phyloP scores from a whole-genome alignment of 176 grass and related monocot genomes.

The Paspalum notatum region DNA sequence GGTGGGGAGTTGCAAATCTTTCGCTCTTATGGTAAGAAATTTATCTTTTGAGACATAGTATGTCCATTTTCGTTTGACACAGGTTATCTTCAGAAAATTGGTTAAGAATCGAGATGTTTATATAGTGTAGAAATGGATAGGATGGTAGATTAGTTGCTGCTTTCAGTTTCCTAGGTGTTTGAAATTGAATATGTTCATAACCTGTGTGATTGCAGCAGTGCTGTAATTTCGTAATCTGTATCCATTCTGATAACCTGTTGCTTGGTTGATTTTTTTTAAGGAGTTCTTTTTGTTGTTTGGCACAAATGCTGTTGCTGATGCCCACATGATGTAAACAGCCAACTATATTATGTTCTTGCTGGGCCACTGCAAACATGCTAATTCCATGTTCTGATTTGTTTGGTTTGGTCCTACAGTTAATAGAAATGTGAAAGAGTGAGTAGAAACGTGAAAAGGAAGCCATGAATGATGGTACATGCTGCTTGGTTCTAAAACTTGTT shows the following conservation, averaged over 20 bases:
- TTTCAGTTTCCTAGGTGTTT: background rate
- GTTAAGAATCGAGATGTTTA: background rate
- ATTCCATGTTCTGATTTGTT: background rate
- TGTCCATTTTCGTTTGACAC: background rate
- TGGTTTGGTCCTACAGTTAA: background rate
- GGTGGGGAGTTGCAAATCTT: conserved; percentile 68
- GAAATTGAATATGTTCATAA: background rate
- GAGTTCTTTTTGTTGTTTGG: background rate
- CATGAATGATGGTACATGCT: background rate
- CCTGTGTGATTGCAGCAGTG: background rate
- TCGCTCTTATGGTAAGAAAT: conserved; percentile 72
- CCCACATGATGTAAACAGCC: background rate
- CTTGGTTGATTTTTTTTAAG: background rate
- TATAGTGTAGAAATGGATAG: background rate
- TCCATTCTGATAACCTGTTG: background rate
- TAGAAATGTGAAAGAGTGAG: background rate
- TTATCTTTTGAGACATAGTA: background rate
- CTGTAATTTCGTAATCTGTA: background rate
- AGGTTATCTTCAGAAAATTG: background rate
- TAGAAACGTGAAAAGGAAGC: background rate
- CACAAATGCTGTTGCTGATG: background rate
- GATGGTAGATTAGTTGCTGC: background rate
- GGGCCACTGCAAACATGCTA: background rate
- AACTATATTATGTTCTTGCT: background rate
- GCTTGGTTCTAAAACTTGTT: background rate